These are phyloP conservation scores for Mortierella sp. DNA, from an alignment of 371 early-diverging fungal genomes.

Conservation along the genomic window DNA sequence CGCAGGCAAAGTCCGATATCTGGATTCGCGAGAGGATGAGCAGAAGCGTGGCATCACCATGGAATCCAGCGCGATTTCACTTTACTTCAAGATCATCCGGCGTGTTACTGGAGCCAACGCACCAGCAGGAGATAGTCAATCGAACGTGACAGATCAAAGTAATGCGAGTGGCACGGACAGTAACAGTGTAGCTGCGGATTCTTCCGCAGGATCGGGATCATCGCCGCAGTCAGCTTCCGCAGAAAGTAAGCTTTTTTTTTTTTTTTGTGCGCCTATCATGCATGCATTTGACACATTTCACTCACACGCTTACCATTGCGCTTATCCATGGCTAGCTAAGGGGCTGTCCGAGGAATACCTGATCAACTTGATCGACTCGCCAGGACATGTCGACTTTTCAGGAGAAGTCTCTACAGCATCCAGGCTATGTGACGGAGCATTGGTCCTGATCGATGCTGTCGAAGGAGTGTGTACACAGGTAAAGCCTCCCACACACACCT, in stretches of 20 bases:
- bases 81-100: slow-evolving; percentile 83
- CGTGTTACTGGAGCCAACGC: slow-evolving; percentile 20
- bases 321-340: slow-evolving; percentile 13
- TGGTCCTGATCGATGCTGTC: slow-evolving; percentile 98
- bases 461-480: slow-evolving; percentile 99
- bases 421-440: slow-evolving; percentile 95
- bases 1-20: slow-evolving; percentile 98
- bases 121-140: too few relatives aligned
- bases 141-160: slow-evolving; percentile 34
- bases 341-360: slow-evolving; percentile 76
- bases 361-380: slow-evolving; percentile 99
- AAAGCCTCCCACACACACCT: slow-evolving; percentile 21
- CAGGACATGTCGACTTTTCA: slow-evolving; percentile 99
- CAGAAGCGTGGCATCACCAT: slow-evolving; percentile 99
- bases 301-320: too few relatives aligned
- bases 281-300: too few relatives aligned
- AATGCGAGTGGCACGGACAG: slow-evolving; percentile 4
- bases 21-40: slow-evolving; percentile 99
- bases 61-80: slow-evolving; percentile 96
- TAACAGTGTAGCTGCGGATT: slow-evolving; percentile 11
- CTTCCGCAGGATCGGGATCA: not conserved
- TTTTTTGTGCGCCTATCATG: not conserved
- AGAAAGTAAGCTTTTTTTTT: slow-evolving; percentile 10
- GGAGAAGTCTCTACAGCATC: slow-evolving; percentile 97
- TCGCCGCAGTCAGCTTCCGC: slow-evolving; percentile 6